Evolutionary conservation across 345 rosid genomes (phyloP), one percentile per base, ranked within the genome.

Genomic region (Acer negundo): DNA sequence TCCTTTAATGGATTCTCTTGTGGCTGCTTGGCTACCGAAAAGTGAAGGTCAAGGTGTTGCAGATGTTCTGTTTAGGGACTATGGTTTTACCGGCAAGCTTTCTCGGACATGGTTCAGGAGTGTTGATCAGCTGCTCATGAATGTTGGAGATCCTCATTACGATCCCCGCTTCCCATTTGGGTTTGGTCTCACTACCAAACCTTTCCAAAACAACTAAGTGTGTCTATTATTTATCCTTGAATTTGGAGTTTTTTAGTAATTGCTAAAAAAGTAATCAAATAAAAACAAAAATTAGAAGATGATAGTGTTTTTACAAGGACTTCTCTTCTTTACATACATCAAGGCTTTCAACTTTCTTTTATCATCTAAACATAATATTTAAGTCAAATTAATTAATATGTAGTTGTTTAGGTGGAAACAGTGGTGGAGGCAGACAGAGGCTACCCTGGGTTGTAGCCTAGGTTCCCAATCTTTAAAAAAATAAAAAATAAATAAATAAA

Each of bases 61-160:
- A 3, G 91, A 88, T 67, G 77, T 75, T 70, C 47, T 87, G 42
- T 84, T 85, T 67, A 89, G 89, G 35, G 83, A 87, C 79, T 84
- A 88, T 65, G 87, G 84, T 9, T 88, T 88, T 77, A 86, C 84
- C 0, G 91, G 89, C 67, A 90, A 87, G 73, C 83, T 90, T 66
- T 73, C 93, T 9, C 75, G 87, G 7, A 86, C 93, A 24, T 92
- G 94, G 97, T 92, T 92, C 80, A 90, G 75, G 84, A 86, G 87
- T 4, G 90, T 90, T 68, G 95, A 90, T 62, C 94, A 92, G 82
- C 80, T 92, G 22, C 94, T 91, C 0, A 86, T 90, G 93, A 90
- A 90, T 74, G 85, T 87, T 28, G 93, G 92, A 3, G 93, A 90
- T 87, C 72, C 70, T 56, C 85, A 86, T 77, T 89, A 90, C 28